Base-by-base conservation (phyloP, 208 protist genomes). In the Trypanosoma brucei region DNA sequence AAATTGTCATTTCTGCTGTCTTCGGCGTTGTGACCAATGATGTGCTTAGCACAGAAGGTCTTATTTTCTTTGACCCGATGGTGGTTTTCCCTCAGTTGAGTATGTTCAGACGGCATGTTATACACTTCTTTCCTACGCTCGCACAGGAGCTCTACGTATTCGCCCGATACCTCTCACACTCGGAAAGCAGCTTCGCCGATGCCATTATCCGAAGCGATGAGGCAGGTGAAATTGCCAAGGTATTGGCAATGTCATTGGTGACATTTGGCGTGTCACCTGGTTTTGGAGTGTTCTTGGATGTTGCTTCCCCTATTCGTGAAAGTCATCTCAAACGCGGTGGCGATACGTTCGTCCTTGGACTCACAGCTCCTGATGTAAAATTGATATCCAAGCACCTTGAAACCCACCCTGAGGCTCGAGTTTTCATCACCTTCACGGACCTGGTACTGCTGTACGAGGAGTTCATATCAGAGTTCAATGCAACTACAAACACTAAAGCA, bases 51-150 rank as follows among this genome's bases (percentile, higher is more conserved):
- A 44, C 7, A 6, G 35, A 30, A 13, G 31, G 35, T 33, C 7
- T 40, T 4, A 39, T 33, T 4, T 58, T 58, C 35, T 8, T 58
- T 39, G 54, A 58, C 22, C 54, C 54, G 5, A 58, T 58, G 3
- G 4, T 40, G 9, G 8, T n/a, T 6, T 6, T 11, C 5, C 54
- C 54, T 13, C n/a, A 8, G 36, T 51, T 62, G 13, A 42, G 11
- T 35, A 42, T 33, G 22, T 11, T 33, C 14, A 37, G 13, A 55
- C n/a, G 50, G 13, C 76, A 71, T 61, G 48, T 61, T 22, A 36
- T 81, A 37, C 65, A 65, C 58, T 3, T 81, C 14, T 74, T 65
- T 36, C 65, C 75, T 36, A 77, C 65, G 14, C 44, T 81, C 50
- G 66, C 59, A 48, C 70, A 81, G 59, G 39, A 81, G 58, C 62